These are phyloP conservation scores for Ophiostoma perfectum DNA, from an alignment of 2,329 filamentous ascomycete species.

Conservation along the genomic window DNA sequence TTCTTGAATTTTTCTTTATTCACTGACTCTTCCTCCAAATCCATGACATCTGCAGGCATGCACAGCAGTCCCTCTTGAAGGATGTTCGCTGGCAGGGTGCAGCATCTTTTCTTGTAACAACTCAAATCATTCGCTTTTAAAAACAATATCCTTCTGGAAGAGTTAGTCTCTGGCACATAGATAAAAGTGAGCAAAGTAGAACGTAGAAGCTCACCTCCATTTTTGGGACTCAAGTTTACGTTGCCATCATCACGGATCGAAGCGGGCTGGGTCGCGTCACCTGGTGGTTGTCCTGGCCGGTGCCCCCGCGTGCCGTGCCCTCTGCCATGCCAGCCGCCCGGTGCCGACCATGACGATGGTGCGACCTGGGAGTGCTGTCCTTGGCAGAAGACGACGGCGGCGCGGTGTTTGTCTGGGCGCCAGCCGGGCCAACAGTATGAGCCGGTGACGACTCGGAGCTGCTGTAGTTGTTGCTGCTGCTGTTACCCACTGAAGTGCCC, in stretches of 20 bases:
- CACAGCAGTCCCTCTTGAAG: neutral
- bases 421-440: constrained; percentile 22
- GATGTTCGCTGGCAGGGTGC: neutral
- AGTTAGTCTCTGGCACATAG: neutral
- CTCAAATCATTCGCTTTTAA: constrained; percentile 8
- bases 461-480: constrained; percentile 3
- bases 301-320: constrained; percentile 40
- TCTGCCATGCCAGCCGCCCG: constrained; percentile 39
- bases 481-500: neutral
- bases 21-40: neutral
- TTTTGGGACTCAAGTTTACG: constrained; percentile 41
- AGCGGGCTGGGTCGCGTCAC: constrained; percentile 61
- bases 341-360: constrained; percentile 32
- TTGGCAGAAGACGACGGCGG: constrained; percentile 16
- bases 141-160: neutral
- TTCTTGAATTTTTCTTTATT: neutral
- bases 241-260: constrained; percentile 61
- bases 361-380: constrained; percentile 26
- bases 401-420: constrained; percentile 12
- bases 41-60: neutral
- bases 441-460: constrained; percentile 29
- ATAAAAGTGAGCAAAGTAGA: neutral
- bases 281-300: constrained; percentile 42
- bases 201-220: neutral
- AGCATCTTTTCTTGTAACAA: neutral